These are phyloP conservation scores for Pyracantha coccinea DNA, from an alignment of 331 rosid species.

Conservation along the genomic window DNA sequence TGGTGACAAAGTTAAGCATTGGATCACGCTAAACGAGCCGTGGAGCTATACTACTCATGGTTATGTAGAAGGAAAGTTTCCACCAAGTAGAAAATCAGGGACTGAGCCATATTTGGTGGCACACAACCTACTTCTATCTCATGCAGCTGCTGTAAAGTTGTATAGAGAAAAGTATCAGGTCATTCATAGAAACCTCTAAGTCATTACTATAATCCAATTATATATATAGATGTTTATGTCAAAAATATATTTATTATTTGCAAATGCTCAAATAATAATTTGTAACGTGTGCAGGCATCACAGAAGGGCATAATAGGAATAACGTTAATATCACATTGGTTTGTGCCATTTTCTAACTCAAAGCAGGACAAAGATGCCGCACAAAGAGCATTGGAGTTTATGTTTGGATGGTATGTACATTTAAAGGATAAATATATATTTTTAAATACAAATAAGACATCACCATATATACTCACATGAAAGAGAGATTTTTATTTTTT, in stretches of 20 bases:
- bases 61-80: no score
- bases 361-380: constrained; percentile 13
- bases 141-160: constrained; percentile 15
- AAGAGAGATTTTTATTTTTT: no score
- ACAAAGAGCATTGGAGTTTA: constrained; percentile 12
- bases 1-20: no score
- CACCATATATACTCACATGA: no score
- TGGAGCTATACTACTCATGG: no score
- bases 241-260: no score
- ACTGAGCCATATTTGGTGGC: constrained; percentile 23
- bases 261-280: neutral
- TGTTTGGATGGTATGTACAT: constrained; percentile 21
- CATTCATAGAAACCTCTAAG: no score
- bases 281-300: neutral
- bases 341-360: constrained; percentile 6
- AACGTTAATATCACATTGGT: constrained; percentile 6
- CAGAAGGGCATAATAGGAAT: constrained; percentile 31
- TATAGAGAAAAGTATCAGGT: constrained; percentile 24
- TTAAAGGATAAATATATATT: no score
- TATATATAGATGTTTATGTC: no score
- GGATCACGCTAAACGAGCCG: no score
- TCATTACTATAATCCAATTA: no score
- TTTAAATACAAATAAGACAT: no score
- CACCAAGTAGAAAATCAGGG: neutral
- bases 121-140: constrained; percentile 24